Conservation (phyloP, 495 filamentous ascomycete genomes). For the Darksidea phi region DNA sequence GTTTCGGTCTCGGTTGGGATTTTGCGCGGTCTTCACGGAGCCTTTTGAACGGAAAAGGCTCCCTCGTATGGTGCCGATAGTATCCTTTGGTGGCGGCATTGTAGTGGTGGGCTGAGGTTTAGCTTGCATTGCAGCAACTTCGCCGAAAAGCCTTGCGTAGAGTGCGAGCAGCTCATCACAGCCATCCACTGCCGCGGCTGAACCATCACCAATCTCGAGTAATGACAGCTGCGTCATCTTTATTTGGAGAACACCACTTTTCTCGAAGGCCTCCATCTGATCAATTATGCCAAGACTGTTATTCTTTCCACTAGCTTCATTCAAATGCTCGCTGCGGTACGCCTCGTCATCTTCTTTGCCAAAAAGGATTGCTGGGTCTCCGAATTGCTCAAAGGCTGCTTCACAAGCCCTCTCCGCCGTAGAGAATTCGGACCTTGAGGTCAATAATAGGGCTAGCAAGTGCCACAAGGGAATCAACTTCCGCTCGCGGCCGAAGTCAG, state of each 20-base stretch:
- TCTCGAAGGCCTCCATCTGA: conserved; percentile 73
- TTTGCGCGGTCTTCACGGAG: conserved; percentile 33
- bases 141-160: conserved; percentile 74
- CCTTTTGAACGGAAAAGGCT: conserved; percentile 65
- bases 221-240: conserved; percentile 92
- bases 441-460: conserved; percentile 78
- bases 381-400: conserved; percentile 85
- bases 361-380: conserved; percentile 38
- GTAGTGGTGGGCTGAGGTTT: conserved; percentile 30
- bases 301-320: conserved; percentile 12
- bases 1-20: conserved; percentile 7
- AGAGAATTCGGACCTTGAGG: conserved; percentile 78
- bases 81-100: conserved; percentile 52
- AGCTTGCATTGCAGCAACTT: conserved; percentile 44
- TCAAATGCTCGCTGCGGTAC: conserved; percentile 37
- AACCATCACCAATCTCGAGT: conserved; percentile 75
- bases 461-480: conserved; percentile 76
- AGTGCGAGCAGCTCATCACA: conserved; percentile 79
- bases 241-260: conserved; percentile 77
- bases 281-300: conserved; percentile 55
- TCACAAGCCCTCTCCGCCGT: conserved; percentile 78
- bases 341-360: conserved; percentile 30
- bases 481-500: conserved; percentile 47
- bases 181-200: conserved; percentile 77
- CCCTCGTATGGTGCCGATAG: conserved; percentile 66